Evolutionary conservation across 306 rosid species (phyloP), one percentile per base, ranked within the genome.

Genomic region (Senna tora): DNA sequence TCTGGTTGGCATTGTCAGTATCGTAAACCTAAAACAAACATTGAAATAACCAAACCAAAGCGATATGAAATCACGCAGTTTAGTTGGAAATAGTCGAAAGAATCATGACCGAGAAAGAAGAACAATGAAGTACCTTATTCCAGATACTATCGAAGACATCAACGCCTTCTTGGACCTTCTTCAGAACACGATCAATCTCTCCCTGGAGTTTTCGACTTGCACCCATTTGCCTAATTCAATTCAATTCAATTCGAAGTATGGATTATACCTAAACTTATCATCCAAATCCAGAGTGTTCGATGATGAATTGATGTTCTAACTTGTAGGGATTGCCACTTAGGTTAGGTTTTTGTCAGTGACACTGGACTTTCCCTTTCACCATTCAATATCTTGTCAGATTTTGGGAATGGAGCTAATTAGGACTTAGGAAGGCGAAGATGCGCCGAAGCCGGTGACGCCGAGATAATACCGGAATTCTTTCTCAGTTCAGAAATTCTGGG

Each of bases 141-240:
- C 98, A 91, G 65, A 94, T 94, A 73, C 94, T 87, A 66, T 89
- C 98, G 79, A 94, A 94, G 67, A 94, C 95, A 56, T 94, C 98
- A 7, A 94, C 97, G 47, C 98, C 97, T 86, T 94, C 98, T 33
- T 94, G 98, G 9, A 91, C 98, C 90, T 91, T 94, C 88, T 91
- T 94, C 12, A 94, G 92, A 83, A 94, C 98, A 3, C 98, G 92
- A 87, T 94, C 98, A 38, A 94, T 94, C 85, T 94, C 98, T 6
- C 98, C 98, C 85, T 94, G 98, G 62, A 94, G 98, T 80, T 94
- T 94, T 69, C 98, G 91, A 81, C 98, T 94, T 57, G 98, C 98
- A 32, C 97, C 98, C 98, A 94, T 94, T 69, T 62, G 59, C 45
- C 62, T 52, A 15, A 28, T 15, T 65, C 71, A 28, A 61, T 62